phyloP scores from a whole-genome alignment of 2,329 filamentous ascomycete species.

The Cytospora chrysosperma region DNA sequence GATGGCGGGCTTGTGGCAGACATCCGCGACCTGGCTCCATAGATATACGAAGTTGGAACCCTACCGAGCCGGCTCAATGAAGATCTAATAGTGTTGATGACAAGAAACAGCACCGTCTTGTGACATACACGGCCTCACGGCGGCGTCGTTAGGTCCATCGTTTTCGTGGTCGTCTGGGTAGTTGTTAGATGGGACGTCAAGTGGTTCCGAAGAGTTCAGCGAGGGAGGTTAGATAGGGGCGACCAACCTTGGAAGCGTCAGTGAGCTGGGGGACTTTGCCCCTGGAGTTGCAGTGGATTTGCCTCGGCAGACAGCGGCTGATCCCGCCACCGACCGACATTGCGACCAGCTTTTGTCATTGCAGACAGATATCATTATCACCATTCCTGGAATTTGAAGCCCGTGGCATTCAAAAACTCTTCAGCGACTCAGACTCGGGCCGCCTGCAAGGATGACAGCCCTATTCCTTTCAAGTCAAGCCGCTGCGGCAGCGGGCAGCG shows the following conservation, averaged over 20 bases:
- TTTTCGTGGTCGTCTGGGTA: background rate
- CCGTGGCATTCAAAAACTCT: background rate
- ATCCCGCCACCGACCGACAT: constrained; percentile 4
- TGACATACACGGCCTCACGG: background rate
- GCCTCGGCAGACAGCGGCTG: background rate
- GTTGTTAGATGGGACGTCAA: background rate
- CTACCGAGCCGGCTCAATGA: background rate
- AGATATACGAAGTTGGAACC: constrained; percentile 2
- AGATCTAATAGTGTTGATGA: background rate
- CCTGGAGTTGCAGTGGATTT: constrained; percentile 3
- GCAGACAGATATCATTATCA: background rate
- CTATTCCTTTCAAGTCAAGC: background rate
- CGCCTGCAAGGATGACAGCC: constrained; percentile 8
- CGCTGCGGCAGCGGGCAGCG: background rate
- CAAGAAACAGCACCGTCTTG: background rate
- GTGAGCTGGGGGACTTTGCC: background rate
- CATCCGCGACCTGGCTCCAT: constrained; percentile 6
- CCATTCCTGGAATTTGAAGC: background rate
- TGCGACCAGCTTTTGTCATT: background rate
- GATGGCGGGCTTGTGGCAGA: background rate
- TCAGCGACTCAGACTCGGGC: background rate
- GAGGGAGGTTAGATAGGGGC: background rate
- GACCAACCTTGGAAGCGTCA: background rate
- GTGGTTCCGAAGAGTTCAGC: background rate
- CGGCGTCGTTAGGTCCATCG: background rate